Base-by-base conservation (phyloP, 257 asterid species). In the Prunella vulgaris region DNA sequence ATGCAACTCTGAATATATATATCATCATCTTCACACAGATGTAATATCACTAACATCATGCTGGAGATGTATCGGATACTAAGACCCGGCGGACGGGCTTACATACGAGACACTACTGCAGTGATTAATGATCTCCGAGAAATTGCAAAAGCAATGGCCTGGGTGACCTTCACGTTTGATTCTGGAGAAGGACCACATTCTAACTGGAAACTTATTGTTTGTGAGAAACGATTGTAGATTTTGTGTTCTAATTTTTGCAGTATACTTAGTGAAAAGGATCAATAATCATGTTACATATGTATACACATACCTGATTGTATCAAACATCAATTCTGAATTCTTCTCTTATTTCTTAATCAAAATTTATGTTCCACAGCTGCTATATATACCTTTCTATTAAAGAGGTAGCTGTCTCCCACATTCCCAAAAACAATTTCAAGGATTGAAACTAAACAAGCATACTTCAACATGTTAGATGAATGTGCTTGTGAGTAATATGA, bases 11-110 rank as follows among this genome's bases (percentile, higher is more conserved):
- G 8, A 66, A 33, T 9, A 0, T 8, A 14, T 5, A 5, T 33
- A 2, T 15, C 13, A 1, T 37, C 12, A 7, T 70, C 44, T 63
- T 20, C 20, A 30, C 48, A 42, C 72, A 86, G 93, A 74, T 84
- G 96, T 77, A 84, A 86, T 40, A 79, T 80, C 35, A 69, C 90
- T 5, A 83, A 25, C 72, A 88, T 88, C 42, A 80, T 88, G 89
- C 78, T 88, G 64, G 96, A 88, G 76, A 88, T 88, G 87, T 90
- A 88, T 33, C 84, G 96, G 37, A 83, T 86, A 51, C 79, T 88
- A 14, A 76, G 93, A 70, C 91, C 93, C 1, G 90, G 88, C 7
- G 93, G 96, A 15, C 86, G 80, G 5, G 96, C 53, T 42, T 88
- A 82, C 75, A 84, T 88, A 8, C 93, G 84, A 0, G 93, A 88